A percentile compares a stretch with the other conserved stretches of the same genome.
phyloP scores from a whole-genome alignment of 345 rosid species.

The Conringia planisiliqua region DNA sequence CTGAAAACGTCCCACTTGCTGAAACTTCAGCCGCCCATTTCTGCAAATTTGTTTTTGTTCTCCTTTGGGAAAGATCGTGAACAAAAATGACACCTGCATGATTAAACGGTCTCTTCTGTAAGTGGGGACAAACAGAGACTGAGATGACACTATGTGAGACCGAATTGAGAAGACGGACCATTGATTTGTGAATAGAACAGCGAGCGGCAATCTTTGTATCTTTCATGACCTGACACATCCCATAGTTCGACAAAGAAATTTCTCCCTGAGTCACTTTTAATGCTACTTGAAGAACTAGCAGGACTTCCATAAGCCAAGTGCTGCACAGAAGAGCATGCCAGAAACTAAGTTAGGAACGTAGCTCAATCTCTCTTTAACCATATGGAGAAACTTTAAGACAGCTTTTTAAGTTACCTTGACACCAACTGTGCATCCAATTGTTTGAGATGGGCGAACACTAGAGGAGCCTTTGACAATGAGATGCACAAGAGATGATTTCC shows the following conservation, averaged over 20 bases:
- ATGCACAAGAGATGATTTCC: background rate
- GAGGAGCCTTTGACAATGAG: background rate
- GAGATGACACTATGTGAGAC: background rate
- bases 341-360: background rate
- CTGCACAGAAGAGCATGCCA: slow-evolving; percentile 33
- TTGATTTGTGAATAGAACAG: slow-evolving; percentile 90
- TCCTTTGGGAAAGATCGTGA: slow-evolving; percentile 93
- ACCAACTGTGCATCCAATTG: background rate
- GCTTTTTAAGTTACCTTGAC: background rate
- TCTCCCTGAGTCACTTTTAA: slow-evolving; percentile 86
- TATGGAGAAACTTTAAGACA: background rate
- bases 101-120: background rate
- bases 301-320: slow-evolving; percentile 67
- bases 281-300: slow-evolving; percentile 83
- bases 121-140: background rate
- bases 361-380: background rate
- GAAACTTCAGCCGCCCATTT: slow-evolving; percentile 93
- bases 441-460: background rate
- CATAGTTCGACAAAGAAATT: slow-evolving; percentile 96
- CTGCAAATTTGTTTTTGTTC: slow-evolving; percentile 87
- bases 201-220: slow-evolving; percentile 92
- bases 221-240: slow-evolving; percentile 97
- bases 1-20: slow-evolving; percentile 80
- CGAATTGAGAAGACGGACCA: slow-evolving; percentile 36
- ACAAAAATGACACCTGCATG: slow-evolving; percentile 88